Conservation (phyloP, 2,329 filamentous ascomycete genomes). For the Fusarium nisikadoi region DNA sequence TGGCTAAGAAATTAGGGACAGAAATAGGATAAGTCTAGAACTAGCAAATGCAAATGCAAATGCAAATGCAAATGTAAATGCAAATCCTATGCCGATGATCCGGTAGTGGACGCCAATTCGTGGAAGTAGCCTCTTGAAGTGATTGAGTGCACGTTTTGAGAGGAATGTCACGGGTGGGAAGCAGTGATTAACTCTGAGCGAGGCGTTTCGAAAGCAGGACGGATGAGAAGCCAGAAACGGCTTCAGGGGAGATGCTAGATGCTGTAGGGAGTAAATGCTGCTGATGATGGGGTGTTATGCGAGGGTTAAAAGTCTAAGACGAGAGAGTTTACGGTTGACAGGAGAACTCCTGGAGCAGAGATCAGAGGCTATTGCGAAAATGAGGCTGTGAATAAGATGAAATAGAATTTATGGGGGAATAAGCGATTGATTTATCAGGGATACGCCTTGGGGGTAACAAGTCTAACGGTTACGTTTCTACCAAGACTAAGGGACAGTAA, state of each 20-base stretch:
- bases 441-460: background rate
- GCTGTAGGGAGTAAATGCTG: background rate
- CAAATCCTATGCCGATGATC: constrained; percentile 9
- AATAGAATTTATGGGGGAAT: background rate
- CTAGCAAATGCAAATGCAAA: constrained; percentile 4
- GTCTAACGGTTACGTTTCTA: background rate
- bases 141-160: background rate
- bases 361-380: background rate
- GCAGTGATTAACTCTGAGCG: constrained; percentile 26
- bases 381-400: constrained; percentile 1
- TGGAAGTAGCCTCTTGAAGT: background rate
- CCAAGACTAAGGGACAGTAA: background rate
- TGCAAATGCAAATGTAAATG: background rate
- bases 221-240: background rate
- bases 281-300: background rate
- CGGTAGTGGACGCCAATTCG: background rate
- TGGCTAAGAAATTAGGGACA: background rate
- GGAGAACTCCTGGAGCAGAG: background rate
- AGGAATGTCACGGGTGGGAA: constrained; percentile 21
- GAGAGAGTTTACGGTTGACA: background rate
- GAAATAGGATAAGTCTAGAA: background rate
- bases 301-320: background rate
- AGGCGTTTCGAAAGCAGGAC: constrained; percentile 18
- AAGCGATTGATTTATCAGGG: constrained; percentile 23
- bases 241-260: background rate